A percentile compares a stretch with the other conserved stretches of the same genome.
phyloP scores from a whole-genome alignment of 345 rosid species.

The Sisymbrium altissimum region DNA sequence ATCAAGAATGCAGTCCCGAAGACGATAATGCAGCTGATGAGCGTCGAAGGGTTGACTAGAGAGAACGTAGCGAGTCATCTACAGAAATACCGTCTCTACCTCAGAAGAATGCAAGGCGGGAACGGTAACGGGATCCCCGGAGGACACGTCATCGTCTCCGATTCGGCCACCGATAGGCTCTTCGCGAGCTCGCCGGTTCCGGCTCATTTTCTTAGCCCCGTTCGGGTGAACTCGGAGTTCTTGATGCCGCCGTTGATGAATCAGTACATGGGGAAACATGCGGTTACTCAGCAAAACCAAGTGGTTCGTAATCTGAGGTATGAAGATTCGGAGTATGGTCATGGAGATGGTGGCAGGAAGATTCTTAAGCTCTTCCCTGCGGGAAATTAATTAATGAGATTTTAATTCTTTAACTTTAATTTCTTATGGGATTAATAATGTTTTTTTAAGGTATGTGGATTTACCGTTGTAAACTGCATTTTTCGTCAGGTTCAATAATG shows the following conservation, averaged over 20 bases:
- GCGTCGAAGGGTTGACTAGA: constrained; percentile 86
- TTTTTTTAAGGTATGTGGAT: background rate
- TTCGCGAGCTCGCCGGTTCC: constrained; percentile 52
- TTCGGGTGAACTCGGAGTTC: background rate
- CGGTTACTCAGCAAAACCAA: constrained; percentile 12
- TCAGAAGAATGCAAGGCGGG: constrained; percentile 83
- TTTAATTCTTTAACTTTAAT: background rate
- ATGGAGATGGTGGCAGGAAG: constrained; percentile 23
- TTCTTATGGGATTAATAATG: constrained; percentile 5
- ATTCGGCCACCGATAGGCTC: constrained; percentile 43
- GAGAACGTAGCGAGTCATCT: constrained; percentile 96
- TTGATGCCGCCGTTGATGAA: constrained; percentile 14
- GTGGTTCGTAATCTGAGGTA: constrained; percentile 24
- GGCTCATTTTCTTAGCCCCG: constrained; percentile 18
- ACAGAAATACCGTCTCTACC: constrained; percentile 87
- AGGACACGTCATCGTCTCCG: constrained; percentile 50
- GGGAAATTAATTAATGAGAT: background rate
- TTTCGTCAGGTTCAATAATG: constrained; percentile 16
- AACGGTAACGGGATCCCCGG: constrained; percentile 27
- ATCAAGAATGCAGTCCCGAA: constrained; percentile 95
- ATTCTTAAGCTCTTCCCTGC: constrained; percentile 32
- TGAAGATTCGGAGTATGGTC: constrained; percentile 14
- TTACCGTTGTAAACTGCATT: constrained; percentile 8
- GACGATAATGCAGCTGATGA: constrained; percentile 97
- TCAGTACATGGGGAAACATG: constrained; percentile 9